These are phyloP conservation scores for Globisporangium yorkense DNA, from an alignment of 352 stramenopile species.

Conservation along the genomic window DNA sequence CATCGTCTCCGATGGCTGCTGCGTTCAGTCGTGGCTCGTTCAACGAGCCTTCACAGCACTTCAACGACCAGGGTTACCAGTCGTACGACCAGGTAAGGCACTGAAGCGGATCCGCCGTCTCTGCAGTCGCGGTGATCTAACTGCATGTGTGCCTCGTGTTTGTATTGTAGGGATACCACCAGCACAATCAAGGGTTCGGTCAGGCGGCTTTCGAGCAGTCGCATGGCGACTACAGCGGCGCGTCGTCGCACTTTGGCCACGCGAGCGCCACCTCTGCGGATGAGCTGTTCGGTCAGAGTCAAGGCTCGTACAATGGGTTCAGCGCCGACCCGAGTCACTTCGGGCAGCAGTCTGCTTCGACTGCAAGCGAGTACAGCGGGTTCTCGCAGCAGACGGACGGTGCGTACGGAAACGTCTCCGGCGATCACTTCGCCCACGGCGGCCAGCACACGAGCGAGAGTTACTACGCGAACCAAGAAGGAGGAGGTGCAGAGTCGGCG, in stretches of 20 bases:
- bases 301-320: conserved; percentile 9
- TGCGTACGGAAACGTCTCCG: neutral
- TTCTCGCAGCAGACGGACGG: neutral
- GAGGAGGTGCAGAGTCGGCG: neutral
- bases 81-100: conserved; percentile 31
- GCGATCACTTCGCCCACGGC: neutral
- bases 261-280: conserved; percentile 14
- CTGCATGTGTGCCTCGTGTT: neutral
- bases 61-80: conserved; percentile 23
- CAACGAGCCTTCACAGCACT: conserved; percentile 19
- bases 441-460: neutral
- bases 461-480: conserved; percentile 1
- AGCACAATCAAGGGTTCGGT: conserved; percentile 15
- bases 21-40: conserved; percentile 28
- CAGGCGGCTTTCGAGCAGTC: conserved; percentile 10
- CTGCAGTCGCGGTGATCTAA: neutral
- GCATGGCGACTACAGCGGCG: conserved; percentile 6
- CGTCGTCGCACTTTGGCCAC: conserved; percentile 19
- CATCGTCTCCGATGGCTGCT: conserved; percentile 23
- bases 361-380: neutral
- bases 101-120: neutral
- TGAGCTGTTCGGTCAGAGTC: conserved; percentile 21
- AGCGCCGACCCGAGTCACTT: conserved; percentile 9
- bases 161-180: conserved; percentile 5
- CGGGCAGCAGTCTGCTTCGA: conserved; percentile 5